phyloP scores from a whole-genome alignment of 768 basidiomycete species.

The Boletus sp. region DNA sequence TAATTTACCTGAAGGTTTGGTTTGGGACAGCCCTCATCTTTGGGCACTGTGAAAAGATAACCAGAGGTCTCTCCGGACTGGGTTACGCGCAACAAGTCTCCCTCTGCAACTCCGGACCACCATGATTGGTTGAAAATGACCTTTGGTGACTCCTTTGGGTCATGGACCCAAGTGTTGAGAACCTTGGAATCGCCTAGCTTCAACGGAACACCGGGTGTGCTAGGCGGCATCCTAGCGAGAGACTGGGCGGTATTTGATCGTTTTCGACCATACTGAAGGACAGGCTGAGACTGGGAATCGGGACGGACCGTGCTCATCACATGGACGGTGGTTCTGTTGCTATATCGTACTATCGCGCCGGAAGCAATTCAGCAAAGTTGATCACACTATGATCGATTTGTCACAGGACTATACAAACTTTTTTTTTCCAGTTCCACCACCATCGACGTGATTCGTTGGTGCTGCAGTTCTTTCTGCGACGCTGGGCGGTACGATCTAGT shows the following conservation, averaged over 20 bases:
- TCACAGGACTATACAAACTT: background rate
- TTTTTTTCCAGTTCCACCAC: slow-evolving; percentile 4
- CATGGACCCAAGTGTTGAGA: slow-evolving; percentile 75
- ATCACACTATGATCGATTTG: background rate
- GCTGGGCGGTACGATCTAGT: slow-evolving; percentile 13
- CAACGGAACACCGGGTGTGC: slow-evolving; percentile 37
- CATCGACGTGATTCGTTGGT: background rate
- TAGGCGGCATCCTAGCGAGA: slow-evolving; percentile 46
- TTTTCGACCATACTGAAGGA: slow-evolving; percentile 51
- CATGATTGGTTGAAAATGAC: slow-evolving; percentile 70
- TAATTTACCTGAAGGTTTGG: slow-evolving; percentile 60
- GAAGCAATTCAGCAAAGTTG: background rate
- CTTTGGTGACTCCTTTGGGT: slow-evolving; percentile 53
- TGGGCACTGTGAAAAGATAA: slow-evolving; percentile 66
- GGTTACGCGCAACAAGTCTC: slow-evolving; percentile 65
- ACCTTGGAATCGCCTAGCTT: slow-evolving; percentile 61
- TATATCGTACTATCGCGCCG: background rate
- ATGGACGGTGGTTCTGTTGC: background rate
- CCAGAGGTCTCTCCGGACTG: slow-evolving; percentile 41
- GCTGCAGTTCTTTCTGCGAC: slow-evolving; percentile 7
- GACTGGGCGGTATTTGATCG: slow-evolving; percentile 79
- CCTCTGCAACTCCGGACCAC: slow-evolving; percentile 79
- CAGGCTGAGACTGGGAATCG: slow-evolving; percentile 51
- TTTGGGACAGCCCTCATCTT: slow-evolving; percentile 58
- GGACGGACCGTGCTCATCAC: slow-evolving; percentile 60